Percentiles rank a stretch among this genome's conserved stretches.
Evolutionary conservation across 495 filamentous ascomycete species (phyloP).

Genomic region (Pyronema omphalodes): DNA sequence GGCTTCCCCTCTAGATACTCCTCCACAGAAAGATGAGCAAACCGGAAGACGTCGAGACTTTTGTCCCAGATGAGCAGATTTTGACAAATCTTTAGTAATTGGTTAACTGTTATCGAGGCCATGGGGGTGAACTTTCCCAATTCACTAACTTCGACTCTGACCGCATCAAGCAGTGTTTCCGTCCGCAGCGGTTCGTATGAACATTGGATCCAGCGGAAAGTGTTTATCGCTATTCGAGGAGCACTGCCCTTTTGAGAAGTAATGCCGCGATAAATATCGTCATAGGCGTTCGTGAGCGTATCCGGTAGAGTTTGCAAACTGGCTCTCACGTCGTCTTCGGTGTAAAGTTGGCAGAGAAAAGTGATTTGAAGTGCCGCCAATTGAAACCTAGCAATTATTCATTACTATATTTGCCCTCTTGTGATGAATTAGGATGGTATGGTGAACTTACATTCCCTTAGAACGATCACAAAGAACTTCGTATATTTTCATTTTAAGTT

Average conservation of each 20-base stretch:
- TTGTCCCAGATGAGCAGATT: not conserved
- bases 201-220: not conserved
- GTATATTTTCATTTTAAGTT: not conserved
- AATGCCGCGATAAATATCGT: not conserved
- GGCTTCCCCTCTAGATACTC: not conserved
- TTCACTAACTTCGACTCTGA: not conserved
- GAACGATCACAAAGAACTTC: not conserved
- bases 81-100: not conserved
- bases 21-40: constrained; percentile 1
- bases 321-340: not conserved
- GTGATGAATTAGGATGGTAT: not conserved
- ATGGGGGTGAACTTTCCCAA: not conserved
- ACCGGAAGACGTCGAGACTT: constrained; percentile 1
- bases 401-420: no score
- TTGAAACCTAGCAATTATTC: no score
- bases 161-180: not conserved
- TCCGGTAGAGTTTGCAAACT: not conserved
- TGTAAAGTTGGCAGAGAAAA: no score
- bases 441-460: constrained; percentile 1
- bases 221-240: not conserved
- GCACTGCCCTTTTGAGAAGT: not conserved
- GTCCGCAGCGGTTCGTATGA: not conserved
- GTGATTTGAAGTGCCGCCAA: no score
- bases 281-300: not conserved
- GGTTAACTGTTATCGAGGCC: not conserved